A percentile compares a stretch with the other conserved stretches of the same genome.
Evolutionary conservation across 768 basidiomycete genomes (phyloP).

Genomic region (Tephrocybe sp.): DNA sequence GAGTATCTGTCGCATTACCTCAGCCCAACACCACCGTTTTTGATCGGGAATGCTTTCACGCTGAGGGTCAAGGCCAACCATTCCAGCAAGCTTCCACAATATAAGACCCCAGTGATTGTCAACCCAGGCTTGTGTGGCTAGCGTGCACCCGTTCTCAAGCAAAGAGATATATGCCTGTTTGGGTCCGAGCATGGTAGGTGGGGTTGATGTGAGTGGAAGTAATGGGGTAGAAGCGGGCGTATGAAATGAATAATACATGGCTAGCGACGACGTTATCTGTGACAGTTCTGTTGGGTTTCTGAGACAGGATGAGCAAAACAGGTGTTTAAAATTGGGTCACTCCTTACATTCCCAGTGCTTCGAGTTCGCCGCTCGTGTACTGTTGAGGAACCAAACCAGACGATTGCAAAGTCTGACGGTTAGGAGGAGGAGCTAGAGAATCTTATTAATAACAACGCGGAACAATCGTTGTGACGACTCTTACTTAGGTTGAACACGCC

Average conservation of each 20-base stretch:
- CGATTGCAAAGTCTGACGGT: slow-evolving; percentile 44
- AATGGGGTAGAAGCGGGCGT: slow-evolving; percentile 32
- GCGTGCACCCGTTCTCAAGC: slow-evolving; percentile 54
- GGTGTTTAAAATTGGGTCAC: neutral
- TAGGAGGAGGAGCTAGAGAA: slow-evolving; percentile 28
- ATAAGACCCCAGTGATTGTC: slow-evolving; percentile 90
- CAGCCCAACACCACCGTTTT: slow-evolving; percentile 80
- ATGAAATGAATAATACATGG: slow-evolving; percentile 62
- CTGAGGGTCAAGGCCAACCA: slow-evolving; percentile 73
- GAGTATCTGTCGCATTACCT: slow-evolving; percentile 78
- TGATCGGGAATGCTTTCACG: slow-evolving; percentile 42
- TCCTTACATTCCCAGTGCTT: slow-evolving; percentile 53
- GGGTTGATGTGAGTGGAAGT: slow-evolving; percentile 15
- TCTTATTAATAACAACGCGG: neutral
- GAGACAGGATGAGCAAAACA: slow-evolving; percentile 4
- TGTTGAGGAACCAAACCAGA: slow-evolving; percentile 54
- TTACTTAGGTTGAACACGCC: slow-evolving; percentile 48
- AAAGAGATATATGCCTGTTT: slow-evolving; percentile 57
- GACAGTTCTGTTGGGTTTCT: slow-evolving; percentile 53
- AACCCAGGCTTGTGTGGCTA: slow-evolving; percentile 81
- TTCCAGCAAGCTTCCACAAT: slow-evolving; percentile 93
- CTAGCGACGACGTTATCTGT: slow-evolving; percentile 55
- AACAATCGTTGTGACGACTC: slow-evolving; percentile 8
- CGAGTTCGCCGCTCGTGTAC: slow-evolving; percentile 42
- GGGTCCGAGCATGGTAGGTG: slow-evolving; percentile 40